phyloP scores from a whole-genome alignment of 108 stramenopile species.

The Nitzschia inconspicua region DNA sequence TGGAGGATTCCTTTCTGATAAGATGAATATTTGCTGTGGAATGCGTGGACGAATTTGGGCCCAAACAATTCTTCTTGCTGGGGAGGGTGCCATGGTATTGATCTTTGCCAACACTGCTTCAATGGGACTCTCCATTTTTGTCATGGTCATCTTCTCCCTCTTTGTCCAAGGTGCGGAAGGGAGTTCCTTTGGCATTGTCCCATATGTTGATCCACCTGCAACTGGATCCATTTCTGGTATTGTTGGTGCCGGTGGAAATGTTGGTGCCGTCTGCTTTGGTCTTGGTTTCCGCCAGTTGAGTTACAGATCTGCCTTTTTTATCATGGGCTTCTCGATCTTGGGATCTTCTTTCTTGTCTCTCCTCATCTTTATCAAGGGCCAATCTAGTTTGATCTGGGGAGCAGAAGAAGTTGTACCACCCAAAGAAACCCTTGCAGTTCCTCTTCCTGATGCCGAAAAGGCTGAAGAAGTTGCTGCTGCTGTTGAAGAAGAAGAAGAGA shows the following conservation, averaged over 20 bases:
- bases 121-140: slow-evolving; percentile 48
- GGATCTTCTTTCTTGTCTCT: slow-evolving; percentile 40
- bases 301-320: slow-evolving; percentile 37
- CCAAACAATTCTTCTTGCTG: slow-evolving; percentile 44
- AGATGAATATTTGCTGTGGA: slow-evolving; percentile 35
- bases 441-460: slow-evolving; percentile 36
- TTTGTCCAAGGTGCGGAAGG: slow-evolving; percentile 82
- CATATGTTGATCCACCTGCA: slow-evolving; percentile 71
- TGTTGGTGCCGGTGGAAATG: slow-evolving; percentile 75
- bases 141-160: slow-evolving; percentile 71
- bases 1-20: slow-evolving; percentile 52
- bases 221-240: slow-evolving; percentile 79
- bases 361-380: slow-evolving; percentile 49
- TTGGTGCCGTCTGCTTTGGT: slow-evolving; percentile 57
- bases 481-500: too few relatives aligned
- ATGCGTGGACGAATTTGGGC: slow-evolving; percentile 62
- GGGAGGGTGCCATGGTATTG: slow-evolving; percentile 63
- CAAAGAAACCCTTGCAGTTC: slow-evolving; percentile 30
- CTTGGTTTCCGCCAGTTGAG: slow-evolving; percentile 43
- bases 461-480: slow-evolving; percentile 26
- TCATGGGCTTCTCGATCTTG: slow-evolving; percentile 49
- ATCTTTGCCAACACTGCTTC: slow-evolving; percentile 52
- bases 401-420: background rate
- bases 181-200: slow-evolving; percentile 76
- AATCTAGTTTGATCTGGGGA: slow-evolving; percentile 36